A percentile compares a stretch with the other conserved stretches of the same genome.
Conservation (phyloP, 2,329 filamentous ascomycete species). For the Arthroderma sp. region DNA sequence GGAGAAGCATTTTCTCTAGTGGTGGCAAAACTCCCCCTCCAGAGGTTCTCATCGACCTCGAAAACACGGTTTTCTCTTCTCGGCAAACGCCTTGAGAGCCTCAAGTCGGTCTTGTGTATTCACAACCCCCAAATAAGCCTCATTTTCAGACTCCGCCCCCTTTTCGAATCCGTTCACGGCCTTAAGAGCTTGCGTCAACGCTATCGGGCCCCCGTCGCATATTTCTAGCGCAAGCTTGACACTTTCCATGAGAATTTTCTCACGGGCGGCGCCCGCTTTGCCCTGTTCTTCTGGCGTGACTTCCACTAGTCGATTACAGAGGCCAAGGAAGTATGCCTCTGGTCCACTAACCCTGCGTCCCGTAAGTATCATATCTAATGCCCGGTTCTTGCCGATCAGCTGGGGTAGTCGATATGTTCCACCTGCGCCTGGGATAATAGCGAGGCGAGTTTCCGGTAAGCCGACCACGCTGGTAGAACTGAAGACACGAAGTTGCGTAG, state of each 20-base stretch:
- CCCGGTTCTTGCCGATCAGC: slow-evolving; percentile 65
- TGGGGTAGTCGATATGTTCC: slow-evolving; percentile 78
- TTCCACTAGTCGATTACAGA: slow-evolving; percentile 83
- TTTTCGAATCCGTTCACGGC: slow-evolving; percentile 57
- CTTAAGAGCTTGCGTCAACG: slow-evolving; percentile 62
- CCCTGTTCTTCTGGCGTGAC: slow-evolving; percentile 44
- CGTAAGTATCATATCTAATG: slow-evolving; percentile 82
- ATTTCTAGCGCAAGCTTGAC: slow-evolving; percentile 71
- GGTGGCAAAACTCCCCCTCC: no score
- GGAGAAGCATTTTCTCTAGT: no score
- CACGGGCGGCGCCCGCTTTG: slow-evolving; percentile 47
- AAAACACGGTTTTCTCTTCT: slow-evolving; percentile 60
- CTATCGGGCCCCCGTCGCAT: slow-evolving; percentile 77
- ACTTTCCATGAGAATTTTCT: slow-evolving; percentile 59
- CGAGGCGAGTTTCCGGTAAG: slow-evolving; percentile 81
- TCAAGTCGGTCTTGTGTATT: slow-evolving; percentile 76
- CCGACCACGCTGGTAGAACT: slow-evolving; percentile 64
- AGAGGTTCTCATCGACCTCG: slow-evolving; percentile 36
- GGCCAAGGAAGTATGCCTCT: slow-evolving; percentile 82
- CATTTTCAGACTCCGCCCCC: slow-evolving; percentile 67
- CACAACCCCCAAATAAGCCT: slow-evolving; percentile 73
- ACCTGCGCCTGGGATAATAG: slow-evolving; percentile 88
- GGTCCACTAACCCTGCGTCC: slow-evolving; percentile 70
- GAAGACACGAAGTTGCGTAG: slow-evolving; percentile 80
- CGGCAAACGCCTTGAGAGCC: slow-evolving; percentile 71